A percentile compares a stretch with the other conserved stretches of the same genome.
These are phyloP conservation scores for Aspergillus heteromorphus DNA, from an alignment of 495 filamentous ascomycete genomes.

Conservation along the genomic window DNA sequence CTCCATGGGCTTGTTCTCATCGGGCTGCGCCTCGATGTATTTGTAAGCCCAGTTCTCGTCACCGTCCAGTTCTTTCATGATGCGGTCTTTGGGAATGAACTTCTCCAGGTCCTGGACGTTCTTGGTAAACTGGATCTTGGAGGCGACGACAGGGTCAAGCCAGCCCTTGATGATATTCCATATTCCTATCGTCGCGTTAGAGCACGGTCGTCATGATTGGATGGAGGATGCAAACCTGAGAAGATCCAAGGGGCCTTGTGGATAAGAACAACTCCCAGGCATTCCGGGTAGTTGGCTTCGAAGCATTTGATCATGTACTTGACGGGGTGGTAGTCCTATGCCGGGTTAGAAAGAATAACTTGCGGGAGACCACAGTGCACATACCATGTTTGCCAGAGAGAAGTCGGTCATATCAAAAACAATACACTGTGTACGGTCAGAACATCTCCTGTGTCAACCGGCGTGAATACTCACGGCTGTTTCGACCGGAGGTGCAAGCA, in stretches of 20 bases:
- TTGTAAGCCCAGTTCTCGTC: conserved; percentile 72
- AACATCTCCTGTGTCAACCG: neutral
- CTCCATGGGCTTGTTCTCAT: conserved; percentile 67
- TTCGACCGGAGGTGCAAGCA: conserved; percentile 75
- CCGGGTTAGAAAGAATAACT: conserved; percentile 9
- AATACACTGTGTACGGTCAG: conserved; percentile 51
- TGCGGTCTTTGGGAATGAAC: conserved; percentile 65
- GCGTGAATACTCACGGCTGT: conserved; percentile 66
- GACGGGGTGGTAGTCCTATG: conserved; percentile 85
- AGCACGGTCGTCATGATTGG: neutral
- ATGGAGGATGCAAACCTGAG: conserved; percentile 53
- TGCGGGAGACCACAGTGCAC: conserved; percentile 1
- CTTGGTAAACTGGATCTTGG: conserved; percentile 93
- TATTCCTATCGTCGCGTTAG: conserved; percentile 47
- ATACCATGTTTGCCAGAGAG: conserved; percentile 88
- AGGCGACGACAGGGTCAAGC: conserved; percentile 94
- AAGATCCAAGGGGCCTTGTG: conserved; percentile 98
- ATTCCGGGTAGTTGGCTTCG: conserved; percentile 97
- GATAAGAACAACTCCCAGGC: conserved; percentile 84
- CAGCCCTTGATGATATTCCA: conserved; percentile 91
- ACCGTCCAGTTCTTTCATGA: conserved; percentile 76
- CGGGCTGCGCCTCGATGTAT: conserved; percentile 65
- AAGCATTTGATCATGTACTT: conserved; percentile 99
- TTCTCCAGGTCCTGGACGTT: conserved; percentile 69
- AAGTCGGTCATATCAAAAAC: conserved; percentile 96